phyloP scores from a whole-genome alignment of 768 basidiomycete genomes.

The Termitomyces heimii region DNA sequence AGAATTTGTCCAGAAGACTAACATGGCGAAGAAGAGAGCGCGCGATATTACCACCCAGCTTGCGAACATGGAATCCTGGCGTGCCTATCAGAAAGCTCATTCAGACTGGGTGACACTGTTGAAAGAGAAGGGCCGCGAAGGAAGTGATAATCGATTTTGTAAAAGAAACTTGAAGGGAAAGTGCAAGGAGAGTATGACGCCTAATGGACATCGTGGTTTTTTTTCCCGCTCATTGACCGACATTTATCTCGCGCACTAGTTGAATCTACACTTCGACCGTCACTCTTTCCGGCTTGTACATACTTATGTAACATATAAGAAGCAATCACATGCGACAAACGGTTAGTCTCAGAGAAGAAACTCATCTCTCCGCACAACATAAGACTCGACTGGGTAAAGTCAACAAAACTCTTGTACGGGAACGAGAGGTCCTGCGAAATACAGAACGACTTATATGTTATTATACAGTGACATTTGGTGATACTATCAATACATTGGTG shows the following conservation, averaged over 20 bases:
- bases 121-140: slow-evolving; percentile 15
- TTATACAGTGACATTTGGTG: not conserved
- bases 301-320: not conserved
- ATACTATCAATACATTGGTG: slow-evolving; percentile 11
- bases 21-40: slow-evolving; percentile 16
- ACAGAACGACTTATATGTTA: not conserved
- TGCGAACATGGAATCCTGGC: slow-evolving; percentile 26
- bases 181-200: not conserved
- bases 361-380: not conserved
- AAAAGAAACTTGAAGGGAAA: not conserved
- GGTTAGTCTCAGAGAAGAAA: not conserved
- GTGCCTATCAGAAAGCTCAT: slow-evolving; percentile 25
- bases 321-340: not conserved
- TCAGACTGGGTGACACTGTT: slow-evolving; percentile 24
- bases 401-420: not conserved
- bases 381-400: not conserved
- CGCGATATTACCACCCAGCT: slow-evolving; percentile 24
- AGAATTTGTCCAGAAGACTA: slow-evolving; percentile 33
- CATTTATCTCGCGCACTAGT: slow-evolving; percentile 5
- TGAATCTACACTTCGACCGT: not conserved
- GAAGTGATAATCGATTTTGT: not conserved
- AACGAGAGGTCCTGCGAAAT: not conserved
- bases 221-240: slow-evolving; percentile 10
- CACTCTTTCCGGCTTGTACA: not conserved
- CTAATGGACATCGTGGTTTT: not conserved